phyloP scores from a whole-genome alignment of 73 alveolate species.

The Symbiodinium natans region DNA sequence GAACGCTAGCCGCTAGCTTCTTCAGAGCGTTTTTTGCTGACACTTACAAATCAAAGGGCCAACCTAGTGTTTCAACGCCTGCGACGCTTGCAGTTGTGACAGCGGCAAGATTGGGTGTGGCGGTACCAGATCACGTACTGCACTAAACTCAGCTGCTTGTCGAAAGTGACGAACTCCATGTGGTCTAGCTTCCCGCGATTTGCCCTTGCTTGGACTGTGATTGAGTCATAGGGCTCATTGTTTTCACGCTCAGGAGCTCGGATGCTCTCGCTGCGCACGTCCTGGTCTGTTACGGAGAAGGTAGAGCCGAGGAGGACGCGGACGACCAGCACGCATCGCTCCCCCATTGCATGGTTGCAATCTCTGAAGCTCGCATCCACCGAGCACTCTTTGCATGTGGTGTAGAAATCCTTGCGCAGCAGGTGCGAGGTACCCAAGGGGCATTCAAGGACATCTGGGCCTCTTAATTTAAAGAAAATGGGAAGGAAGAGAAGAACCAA shows the following conservation, averaged over 20 bases:
- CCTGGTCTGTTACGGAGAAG: neutral
- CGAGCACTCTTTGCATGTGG: neutral
- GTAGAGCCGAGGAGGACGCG: neutral
- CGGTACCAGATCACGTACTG: neutral
- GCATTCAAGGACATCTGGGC: too few relatives aligned
- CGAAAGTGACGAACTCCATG: constrained; percentile 11
- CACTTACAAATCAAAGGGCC: too few relatives aligned
- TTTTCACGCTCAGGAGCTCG: neutral
- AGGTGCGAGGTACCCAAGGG: too few relatives aligned
- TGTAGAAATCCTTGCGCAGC: neutral
- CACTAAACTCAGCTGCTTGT: neutral
- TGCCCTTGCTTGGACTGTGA: neutral
- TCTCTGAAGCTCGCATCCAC: neutral
- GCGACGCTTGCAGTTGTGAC: neutral
- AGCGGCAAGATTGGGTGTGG: neutral
- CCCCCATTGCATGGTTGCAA: neutral
- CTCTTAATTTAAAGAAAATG: too few relatives aligned
- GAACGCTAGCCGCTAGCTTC: too few relatives aligned
- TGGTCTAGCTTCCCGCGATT: constrained; percentile 26
- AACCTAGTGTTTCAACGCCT: too few relatives aligned
- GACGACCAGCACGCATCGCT: neutral
- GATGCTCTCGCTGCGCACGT: neutral
- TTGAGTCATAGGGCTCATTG: neutral
- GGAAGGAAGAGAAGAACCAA: too few relatives aligned
- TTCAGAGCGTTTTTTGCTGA: too few relatives aligned